Base-by-base conservation (phyloP, 2,329 filamentous ascomycete genomes). In the Fusarium humuli region DNA sequence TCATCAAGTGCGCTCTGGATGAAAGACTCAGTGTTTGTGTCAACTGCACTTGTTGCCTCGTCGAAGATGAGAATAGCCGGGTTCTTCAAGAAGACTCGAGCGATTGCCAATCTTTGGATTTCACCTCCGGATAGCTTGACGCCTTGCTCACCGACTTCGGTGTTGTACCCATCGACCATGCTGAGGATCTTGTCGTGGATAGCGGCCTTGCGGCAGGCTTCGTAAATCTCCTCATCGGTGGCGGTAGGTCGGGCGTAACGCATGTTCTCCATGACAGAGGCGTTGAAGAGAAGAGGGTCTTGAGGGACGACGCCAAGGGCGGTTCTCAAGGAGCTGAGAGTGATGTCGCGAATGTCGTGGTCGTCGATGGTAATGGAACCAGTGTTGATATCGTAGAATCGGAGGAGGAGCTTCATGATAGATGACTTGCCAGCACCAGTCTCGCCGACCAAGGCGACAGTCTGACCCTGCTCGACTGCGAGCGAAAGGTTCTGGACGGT, bases 31-130 rank as follows among this genome's bases (percentile, higher is more conserved):
- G 83, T 85, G 86, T 71, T 73, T 3, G 79, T 78, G 46, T 83
- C 80, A 25, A 83, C 70, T 1, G 89, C 87, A 32, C 86, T 88
- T 0, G 90, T 92, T 0, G 90, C 90, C 78, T 92, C 90, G 65
- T 92, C 91, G 3, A 90, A 81, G 13, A 93, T 87, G 1, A 93
- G 79, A 47, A 93, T 90, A 2, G 84, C 83, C 2, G 87, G 86
- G 8, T 83, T 81, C 5, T 86, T 81, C 1, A 89, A 77, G 10
- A 89, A 78, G 0, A 86, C 86, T 6, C 86, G 79, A 1, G 87
- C 87, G 29, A 89, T 85, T 0, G 85, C 86, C 1, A 89, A 77
- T 2, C 87, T 82, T 68, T 89, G 87, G 18, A 84, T 82, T 68
- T 89, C 87, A 1, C 87, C 87, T 1, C 87, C 86, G 3, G 83